Evolutionary conservation across 2,329 filamentous ascomycete species (phyloP).

Genomic region (Aureobasidium vineae): DNA sequence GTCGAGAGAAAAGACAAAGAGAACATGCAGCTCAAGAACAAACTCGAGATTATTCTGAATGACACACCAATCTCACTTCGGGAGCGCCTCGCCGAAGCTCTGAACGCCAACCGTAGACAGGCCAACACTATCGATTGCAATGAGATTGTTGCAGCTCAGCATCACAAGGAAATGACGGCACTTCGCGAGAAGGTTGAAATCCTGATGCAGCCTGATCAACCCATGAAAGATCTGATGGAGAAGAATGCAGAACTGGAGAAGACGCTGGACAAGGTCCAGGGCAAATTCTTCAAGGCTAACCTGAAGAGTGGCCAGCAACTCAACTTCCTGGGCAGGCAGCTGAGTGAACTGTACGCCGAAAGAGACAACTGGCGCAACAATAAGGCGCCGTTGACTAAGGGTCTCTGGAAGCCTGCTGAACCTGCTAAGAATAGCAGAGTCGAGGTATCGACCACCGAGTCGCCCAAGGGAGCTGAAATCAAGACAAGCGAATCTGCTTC

Average conservation of each 20-base stretch:
- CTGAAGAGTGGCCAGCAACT: neutral
- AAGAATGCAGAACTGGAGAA: neutral
- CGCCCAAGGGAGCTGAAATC: neutral
- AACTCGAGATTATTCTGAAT: neutral
- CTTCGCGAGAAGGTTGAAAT: constrained; percentile 2
- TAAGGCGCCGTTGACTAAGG: neutral
- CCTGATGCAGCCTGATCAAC: neutral
- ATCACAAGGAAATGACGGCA: neutral
- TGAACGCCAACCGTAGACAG: constrained; percentile 1
- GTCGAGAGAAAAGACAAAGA: neutral
- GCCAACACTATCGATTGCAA: constrained; percentile 6
- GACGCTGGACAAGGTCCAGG: neutral
- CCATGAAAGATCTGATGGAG: neutral
- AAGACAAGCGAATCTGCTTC: neutral
- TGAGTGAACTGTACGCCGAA: neutral
- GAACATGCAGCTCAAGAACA: constrained; percentile 1
- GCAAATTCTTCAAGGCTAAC: neutral
- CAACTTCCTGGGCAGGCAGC: constrained; percentile 3
- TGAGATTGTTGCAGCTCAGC: constrained; percentile 9
- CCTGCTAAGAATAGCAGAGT: neutral
- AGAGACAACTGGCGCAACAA: neutral
- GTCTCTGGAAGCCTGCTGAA: neutral
- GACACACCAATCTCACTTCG: neutral
- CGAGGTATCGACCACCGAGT: neutral
- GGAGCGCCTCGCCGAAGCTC: neutral